Base-by-base conservation (phyloP, 2,329 filamentous ascomycete species). In the Cercospora sojina region DNA sequence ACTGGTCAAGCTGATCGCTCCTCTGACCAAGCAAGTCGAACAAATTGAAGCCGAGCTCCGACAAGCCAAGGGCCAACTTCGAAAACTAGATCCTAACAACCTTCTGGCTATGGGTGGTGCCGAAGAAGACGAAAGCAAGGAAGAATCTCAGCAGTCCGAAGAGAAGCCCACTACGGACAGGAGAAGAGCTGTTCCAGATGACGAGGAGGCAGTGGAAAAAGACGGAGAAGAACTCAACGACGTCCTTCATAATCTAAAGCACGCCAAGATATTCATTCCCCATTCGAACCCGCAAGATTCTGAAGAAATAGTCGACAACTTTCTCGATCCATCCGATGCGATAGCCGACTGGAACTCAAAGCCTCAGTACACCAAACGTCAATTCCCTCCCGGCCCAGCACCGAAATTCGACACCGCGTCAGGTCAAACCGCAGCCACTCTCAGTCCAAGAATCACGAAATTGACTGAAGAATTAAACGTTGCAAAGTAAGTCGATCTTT, bases 11-110 rank as follows among this genome's bases (percentile, higher is more conserved):
- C 27, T 56, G 20, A 65, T 65, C 58, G 63, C 63, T 32, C 63
- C 63, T 43, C 57, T 65, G 2, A 13, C 43, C 41, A 65, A 65
- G 32, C 49, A 65, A 61, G 56, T 61, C 31, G 43, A 61, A 47
- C 41, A 41, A 23, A 31, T 61, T 12, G 57, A 65, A 61, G 58
- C 63, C 10, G 41, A 60, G 12, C 35, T 61, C 9, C 31, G 41
- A 18, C 41, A 57, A 41, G 49, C 57, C 16, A 32, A 61, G 56
- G 57, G 47, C 23, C 57, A 65, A 57, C 57, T 65, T 16, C 53
- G 53, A 47, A 35, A 18, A 13, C 41, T 64, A 5, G 53, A 64
- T 29, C 27, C 62, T 10, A 18, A 1, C 16, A 59, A 64, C 18
- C 53, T 29, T 47, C 27, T 61, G 13, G 58, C 58, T 31, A 57